Conservation (phyloP, 2,329 filamentous ascomycete species). For the Colletotrichum costaricense region DNA sequence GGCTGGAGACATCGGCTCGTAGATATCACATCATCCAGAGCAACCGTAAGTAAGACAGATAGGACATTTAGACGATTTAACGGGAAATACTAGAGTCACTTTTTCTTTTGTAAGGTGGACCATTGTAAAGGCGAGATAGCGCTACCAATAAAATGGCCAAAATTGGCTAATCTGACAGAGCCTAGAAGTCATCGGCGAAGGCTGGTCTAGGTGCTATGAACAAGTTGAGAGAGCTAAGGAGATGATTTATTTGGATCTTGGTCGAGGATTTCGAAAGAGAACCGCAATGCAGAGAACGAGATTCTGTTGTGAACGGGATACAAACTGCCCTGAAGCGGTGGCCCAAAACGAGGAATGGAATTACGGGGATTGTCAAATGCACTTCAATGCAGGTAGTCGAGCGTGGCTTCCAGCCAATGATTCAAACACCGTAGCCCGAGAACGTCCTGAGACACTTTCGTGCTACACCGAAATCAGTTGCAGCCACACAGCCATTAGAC, state of each 20-base stretch:
- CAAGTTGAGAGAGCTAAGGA: too few relatives aligned
- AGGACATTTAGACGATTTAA: too few relatives aligned
- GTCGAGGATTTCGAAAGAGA: neutral
- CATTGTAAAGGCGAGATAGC: too few relatives aligned
- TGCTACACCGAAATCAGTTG: neutral
- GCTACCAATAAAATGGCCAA: too few relatives aligned
- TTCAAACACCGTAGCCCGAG: neutral
- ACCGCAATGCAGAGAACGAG: neutral
- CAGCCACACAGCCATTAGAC: neutral
- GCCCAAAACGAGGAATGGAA: neutral
- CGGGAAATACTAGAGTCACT: too few relatives aligned
- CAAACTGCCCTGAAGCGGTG: too few relatives aligned
- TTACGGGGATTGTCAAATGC: neutral
- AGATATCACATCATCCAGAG: neutral
- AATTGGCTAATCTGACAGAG: too few relatives aligned
- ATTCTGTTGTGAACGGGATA: too few relatives aligned
- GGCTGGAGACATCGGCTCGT: neutral
- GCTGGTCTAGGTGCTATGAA: too few relatives aligned
- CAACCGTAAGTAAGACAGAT: too few relatives aligned
- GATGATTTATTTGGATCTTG: neutral
- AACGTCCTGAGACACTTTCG: neutral
- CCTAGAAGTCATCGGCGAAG: too few relatives aligned
- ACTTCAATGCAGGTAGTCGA: neutral
- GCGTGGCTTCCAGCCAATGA: neutral
- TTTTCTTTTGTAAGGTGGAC: too few relatives aligned